These are phyloP conservation scores for Mariannaea sp. DNA, from an alignment of 2,329 filamentous ascomycete species.

Conservation along the genomic window DNA sequence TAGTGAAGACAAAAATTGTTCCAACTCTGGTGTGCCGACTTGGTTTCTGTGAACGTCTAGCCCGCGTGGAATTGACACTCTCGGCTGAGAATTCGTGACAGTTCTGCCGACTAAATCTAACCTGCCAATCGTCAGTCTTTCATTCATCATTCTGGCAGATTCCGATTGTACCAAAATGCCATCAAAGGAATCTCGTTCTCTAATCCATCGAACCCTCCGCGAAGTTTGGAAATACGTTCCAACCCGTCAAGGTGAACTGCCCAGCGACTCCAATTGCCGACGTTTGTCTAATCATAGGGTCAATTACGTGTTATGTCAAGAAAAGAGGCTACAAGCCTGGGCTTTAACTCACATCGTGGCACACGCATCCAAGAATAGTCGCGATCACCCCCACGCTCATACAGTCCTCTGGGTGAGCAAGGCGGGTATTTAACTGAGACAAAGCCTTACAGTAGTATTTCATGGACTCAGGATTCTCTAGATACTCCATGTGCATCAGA, in stretches of 20 bases:
- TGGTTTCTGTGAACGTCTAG: neutral
- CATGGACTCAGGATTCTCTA: neutral
- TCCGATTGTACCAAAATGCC: neutral
- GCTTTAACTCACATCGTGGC: neutral
- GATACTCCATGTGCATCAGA: neutral
- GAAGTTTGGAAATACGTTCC: neutral
- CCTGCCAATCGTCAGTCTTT: neutral
- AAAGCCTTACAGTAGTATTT: neutral
- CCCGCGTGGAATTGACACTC: neutral
- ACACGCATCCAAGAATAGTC: neutral
- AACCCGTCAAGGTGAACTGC: neutral
- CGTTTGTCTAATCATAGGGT: neutral
- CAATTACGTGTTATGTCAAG: neutral
- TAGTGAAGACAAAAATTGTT: neutral
- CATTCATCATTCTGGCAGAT: neutral
- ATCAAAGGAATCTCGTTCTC: neutral
- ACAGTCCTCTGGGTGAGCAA: neutral
- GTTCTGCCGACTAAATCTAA: constrained; percentile 1
- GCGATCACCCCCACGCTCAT: neutral
- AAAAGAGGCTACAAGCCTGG: neutral
- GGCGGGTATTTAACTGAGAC: neutral
- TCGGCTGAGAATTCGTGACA: neutral
- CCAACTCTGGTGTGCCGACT: neutral
- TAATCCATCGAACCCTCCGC: neutral
- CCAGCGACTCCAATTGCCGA: neutral